A percentile compares a stretch with the other conserved stretches of the same genome.
phyloP scores from a whole-genome alignment of 2,329 filamentous ascomycete species.

The Penicillium decumbens region DNA sequence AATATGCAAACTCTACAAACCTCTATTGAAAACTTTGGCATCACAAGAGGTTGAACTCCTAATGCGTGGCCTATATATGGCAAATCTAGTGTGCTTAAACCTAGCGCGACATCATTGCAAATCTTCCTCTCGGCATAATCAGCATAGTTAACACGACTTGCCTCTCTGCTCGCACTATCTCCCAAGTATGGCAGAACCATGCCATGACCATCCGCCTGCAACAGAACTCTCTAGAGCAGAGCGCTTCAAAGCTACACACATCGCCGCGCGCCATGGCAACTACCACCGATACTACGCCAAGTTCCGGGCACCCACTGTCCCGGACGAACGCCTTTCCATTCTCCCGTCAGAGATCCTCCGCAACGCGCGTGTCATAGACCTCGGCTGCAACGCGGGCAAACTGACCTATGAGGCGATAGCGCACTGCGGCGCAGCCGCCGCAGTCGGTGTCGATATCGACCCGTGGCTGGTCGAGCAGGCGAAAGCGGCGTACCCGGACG shows the following conservation, averaged over 20 bases:
- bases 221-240: constrained; percentile 23
- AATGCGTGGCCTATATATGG: constrained; percentile 8
- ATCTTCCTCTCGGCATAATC: constrained; percentile 6
- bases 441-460: constrained; percentile 25
- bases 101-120: constrained; percentile 4
- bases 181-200: constrained; percentile 20
- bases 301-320: constrained; percentile 22
- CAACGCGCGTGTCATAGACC: constrained; percentile 23
- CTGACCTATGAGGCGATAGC: constrained; percentile 22
- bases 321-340: constrained; percentile 24
- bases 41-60: constrained; percentile 5
- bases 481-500: constrained; percentile 22
- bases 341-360: constrained; percentile 23
- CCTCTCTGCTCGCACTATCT: constrained; percentile 5
- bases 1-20: constrained; percentile 10
- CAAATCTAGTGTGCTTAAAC: constrained; percentile 8
- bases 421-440: constrained; percentile 19
- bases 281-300: constrained; percentile 27
- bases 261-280: constrained; percentile 25
- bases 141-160: constrained; percentile 7
- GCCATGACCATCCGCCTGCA: constrained; percentile 7
- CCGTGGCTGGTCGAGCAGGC: constrained; percentile 24
- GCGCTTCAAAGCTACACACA: constrained; percentile 26
- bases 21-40: constrained; percentile 4
- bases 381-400: constrained; percentile 26